A percentile compares a stretch with the other conserved stretches of the same genome.
Conservation (phyloP, 1,284 basidiomycete species). For the Fomitopsis schrenkii region DNA sequence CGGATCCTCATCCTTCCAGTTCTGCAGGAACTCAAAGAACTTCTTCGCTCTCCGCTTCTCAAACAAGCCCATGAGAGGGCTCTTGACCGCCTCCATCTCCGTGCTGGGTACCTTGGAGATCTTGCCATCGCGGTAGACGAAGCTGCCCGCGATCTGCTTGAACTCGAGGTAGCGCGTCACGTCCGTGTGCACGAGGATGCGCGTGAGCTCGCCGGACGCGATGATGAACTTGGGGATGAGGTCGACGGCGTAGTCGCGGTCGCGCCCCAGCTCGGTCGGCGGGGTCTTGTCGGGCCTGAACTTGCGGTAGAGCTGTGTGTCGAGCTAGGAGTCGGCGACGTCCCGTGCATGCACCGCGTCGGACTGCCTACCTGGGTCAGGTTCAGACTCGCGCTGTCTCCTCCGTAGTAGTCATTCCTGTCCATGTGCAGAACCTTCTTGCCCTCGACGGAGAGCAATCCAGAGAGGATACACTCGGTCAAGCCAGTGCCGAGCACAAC, state of each 20-base stretch:
- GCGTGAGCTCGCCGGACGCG: constrained; percentile 95
- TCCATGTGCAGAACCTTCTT: constrained; percentile 99
- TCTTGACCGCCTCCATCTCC: constrained; percentile 95
- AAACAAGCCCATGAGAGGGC: constrained; percentile 96
- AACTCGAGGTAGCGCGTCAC: constrained; percentile 99
- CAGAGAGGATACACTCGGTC: constrained; percentile 98
- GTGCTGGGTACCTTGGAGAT: constrained; percentile 99
- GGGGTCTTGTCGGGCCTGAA: constrained; percentile 77
- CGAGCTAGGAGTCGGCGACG: constrained; percentile 1
- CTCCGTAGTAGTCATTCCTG: constrained; percentile 98
- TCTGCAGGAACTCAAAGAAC: constrained; percentile 97
- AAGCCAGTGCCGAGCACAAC: constrained; percentile 94
- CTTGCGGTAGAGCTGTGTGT: constrained; percentile 86
- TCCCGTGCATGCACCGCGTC: constrained; percentile 1
- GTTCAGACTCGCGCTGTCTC: constrained; percentile 96
- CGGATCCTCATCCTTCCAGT: constrained; percentile 93
- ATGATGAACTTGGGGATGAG: constrained; percentile 98
- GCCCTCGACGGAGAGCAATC: constrained; percentile 94
- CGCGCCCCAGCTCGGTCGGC: constrained; percentile 82
- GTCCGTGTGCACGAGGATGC: constrained; percentile 98
- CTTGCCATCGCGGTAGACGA: constrained; percentile 94
- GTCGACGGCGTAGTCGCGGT: constrained; percentile 95
- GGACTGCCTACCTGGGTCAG: constrained; percentile 78
- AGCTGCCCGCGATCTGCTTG: constrained; percentile 99
- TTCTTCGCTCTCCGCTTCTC: constrained; percentile 99